Evolutionary conservation across 1,284 basidiomycete species (phyloP), one percentile per base, ranked within the genome.

Genomic region (Irpex sp.): DNA sequence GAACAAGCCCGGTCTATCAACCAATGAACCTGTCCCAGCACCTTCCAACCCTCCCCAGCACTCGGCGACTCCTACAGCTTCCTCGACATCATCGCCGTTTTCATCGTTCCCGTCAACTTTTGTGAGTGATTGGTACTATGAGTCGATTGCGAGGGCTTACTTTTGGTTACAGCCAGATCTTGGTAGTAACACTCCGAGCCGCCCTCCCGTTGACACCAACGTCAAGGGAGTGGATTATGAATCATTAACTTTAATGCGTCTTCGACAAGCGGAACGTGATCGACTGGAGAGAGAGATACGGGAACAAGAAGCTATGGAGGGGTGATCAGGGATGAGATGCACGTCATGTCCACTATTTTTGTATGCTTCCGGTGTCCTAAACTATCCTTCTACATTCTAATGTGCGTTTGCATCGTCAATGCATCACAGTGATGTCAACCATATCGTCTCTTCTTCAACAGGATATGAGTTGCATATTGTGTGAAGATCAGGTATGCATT

Each of bases 261-360:
- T 95, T 75, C 82, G 93, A 37, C 91, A 94, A 72, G 87, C 91
- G 3, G 92, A 93, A 71, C 81, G 88, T 40, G 90, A 88, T 65
- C 79, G 88, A 55, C 72, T 94, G 36, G 93, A 92, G 69, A 81
- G 85, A 66, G 89, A 94, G 75, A 92, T 94, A 64, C 74, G 83
- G 52, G 88, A 90, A 70, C 81, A 83, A 63, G 90, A 92, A 67
- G 85, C 80, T 67, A 64, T 52, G 68, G 72, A 67, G 17, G 47
- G 40, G 17, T 58, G 49, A 59, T 52, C 17, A 7, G 0, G 17
- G 17, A 17, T 17, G 19, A 52, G 9, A 52, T 9, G 49, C 8
- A 21, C 19, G 19, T 36, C 19, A 26, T 21, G 37, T 13, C 17
- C 8, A 52, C 49, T 21, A 21, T 52, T 21, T 17, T 26, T 9